These are phyloP conservation scores for Acrodontium crateriforme DNA, from an alignment of 2,329 filamentous ascomycete species.

Conservation along the genomic window DNA sequence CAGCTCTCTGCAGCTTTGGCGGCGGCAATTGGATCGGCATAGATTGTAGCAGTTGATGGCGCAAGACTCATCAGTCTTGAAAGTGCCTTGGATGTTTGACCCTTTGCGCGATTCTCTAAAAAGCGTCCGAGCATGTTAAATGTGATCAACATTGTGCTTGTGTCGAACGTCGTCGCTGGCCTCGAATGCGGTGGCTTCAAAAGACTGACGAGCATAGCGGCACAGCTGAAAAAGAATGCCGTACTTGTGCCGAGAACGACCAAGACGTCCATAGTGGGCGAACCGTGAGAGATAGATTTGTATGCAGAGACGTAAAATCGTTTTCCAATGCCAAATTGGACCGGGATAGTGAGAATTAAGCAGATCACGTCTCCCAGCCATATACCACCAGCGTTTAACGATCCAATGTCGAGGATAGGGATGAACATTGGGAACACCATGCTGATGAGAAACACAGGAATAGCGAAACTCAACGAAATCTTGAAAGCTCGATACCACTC, in stretches of 20 bases:
- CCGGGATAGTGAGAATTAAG: constrained; percentile 70
- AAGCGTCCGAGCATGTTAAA: constrained; percentile 87
- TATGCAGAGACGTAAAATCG: constrained; percentile 90
- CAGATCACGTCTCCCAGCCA: constrained; percentile 83
- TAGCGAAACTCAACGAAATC: constrained; percentile 63
- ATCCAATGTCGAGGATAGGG: constrained; percentile 62
- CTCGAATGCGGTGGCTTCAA: constrained; percentile 60
- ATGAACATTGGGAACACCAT: constrained; percentile 89
- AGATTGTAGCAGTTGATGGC: constrained; percentile 94
- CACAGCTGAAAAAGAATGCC: constrained; percentile 89
- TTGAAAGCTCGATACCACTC: constrained; percentile 79
- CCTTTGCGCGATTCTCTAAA: constrained; percentile 88
- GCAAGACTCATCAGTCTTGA: constrained; percentile 91
- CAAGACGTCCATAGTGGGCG: constrained; percentile 95
- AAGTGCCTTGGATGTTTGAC: constrained; percentile 86
- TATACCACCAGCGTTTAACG: constrained; percentile 55
- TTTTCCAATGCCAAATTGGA: constrained; percentile 92
- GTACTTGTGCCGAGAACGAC: constrained; percentile 87
- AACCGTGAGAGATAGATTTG: constrained; percentile 78
- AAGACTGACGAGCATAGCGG: constrained; percentile 74
- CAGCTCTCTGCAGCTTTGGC: constrained; percentile 79
- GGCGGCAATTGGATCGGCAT: constrained; percentile 82
- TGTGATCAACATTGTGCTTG: constrained; percentile 94
- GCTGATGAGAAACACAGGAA: constrained; percentile 82
- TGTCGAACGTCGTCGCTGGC: constrained; percentile 88